Evolutionary conservation across 192 early-diverging fungal species (phyloP), one percentile per base, ranked within the genome.

Genomic region (Backusella tarrabulga): DNA sequence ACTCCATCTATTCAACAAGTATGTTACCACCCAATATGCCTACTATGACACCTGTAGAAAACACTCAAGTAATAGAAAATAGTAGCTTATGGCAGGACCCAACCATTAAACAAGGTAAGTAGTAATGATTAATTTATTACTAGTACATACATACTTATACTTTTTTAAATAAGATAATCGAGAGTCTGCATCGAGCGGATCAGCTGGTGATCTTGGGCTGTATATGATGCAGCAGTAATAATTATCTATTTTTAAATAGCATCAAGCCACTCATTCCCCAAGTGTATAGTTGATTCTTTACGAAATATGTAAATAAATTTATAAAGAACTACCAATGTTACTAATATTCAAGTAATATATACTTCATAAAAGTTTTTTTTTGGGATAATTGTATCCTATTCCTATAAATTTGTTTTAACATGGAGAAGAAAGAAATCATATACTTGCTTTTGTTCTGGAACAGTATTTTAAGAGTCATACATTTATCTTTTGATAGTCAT

Each of bases 181-280:
- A 26, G 56, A 63, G 3, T 26, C 56, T 63, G 23, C 23, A 29
- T 63, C 56, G 3, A 63, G 23, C 26, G 56, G 23, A 63, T 63
- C 56, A 29, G 26, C 56, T 63, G 23, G 12, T 29, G 56, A 63
- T 26, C 56, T 63, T 29, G 56, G 23, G 23, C 11, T 63, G 56
- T 63, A 63, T 63, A 63, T 63, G 56, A 63, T 63, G 56, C 56
- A 63, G 3, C 56, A 63, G 26, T 12, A 63, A 63, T 63, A 63
- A 63, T 3, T 63, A 63, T 29, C 29, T 63, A 63, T 29, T 63
- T 63, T 63, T 63, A 63, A 63, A 63, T 29, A 63, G 2, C 11
- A 63, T 29, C 11, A 29, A 63, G 56, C 23, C 21, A n/a, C 8
- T 56, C 21, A 26, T 56, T 56, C n/a, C 8, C 54, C 54, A 29